Percentiles rank a stretch among this genome's conserved stretches.
Conservation (phyloP, 768 basidiomycete genomes). For the Peribolospora baueri region DNA sequence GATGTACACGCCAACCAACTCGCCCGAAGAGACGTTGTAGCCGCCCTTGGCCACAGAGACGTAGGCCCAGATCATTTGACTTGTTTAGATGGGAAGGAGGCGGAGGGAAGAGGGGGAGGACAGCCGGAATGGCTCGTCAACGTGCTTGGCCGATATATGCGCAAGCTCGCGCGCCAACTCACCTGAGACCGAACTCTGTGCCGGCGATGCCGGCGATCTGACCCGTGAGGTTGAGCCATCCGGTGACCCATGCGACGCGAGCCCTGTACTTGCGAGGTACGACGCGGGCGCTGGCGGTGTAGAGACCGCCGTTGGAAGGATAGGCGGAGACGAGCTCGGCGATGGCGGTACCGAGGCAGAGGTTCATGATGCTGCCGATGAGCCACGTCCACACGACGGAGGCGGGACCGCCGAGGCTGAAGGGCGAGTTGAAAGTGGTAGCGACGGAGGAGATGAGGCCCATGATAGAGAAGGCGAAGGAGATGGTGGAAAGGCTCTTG, state of each 20-base stretch:
- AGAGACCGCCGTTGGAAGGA: conserved; percentile 25
- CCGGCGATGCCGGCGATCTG: conserved; percentile 68
- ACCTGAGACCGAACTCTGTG: conserved; percentile 42
- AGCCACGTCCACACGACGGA: conserved; percentile 24
- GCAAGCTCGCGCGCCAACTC: neutral
- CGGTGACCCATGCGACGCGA: conserved; percentile 21
- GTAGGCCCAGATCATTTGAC: conserved; percentile 31
- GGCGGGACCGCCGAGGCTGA: conserved; percentile 21
- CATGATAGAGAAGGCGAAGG: conserved; percentile 18
- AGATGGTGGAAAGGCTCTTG: conserved; percentile 37
- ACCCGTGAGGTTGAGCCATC: conserved; percentile 48
- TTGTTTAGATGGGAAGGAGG: neutral
- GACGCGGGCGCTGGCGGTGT: conserved; percentile 22
- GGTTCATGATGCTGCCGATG: conserved; percentile 14
- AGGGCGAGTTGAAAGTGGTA: conserved; percentile 23
- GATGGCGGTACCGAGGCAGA: conserved; percentile 11
- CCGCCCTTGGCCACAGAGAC: conserved; percentile 33
- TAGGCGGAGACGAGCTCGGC: conserved; percentile 21
- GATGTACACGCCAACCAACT: conserved; percentile 51
- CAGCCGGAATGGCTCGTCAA: too few relatives aligned
- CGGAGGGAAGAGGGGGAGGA: neutral
- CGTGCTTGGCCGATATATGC: too few relatives aligned
- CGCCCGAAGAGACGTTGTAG: conserved; percentile 39
- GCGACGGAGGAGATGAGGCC: conserved; percentile 18
- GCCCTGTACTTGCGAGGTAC: conserved; percentile 19